A percentile compares a stretch with the other conserved stretches of the same genome.
These are phyloP conservation scores for Eucalyptus pauciflora DNA, from an alignment of 345 rosid genomes.

Conservation along the genomic window DNA sequence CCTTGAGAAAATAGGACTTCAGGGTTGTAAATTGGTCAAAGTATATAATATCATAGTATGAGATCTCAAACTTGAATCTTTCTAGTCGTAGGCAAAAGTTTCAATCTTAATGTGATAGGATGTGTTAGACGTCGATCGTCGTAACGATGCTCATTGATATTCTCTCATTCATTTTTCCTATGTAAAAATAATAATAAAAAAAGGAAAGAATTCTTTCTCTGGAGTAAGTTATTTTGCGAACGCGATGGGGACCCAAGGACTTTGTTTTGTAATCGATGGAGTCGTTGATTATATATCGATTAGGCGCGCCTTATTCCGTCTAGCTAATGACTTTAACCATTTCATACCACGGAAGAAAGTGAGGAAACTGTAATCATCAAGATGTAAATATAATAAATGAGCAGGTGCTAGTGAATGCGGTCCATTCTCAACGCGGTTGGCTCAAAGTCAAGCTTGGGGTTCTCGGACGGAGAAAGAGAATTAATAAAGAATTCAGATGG, in stretches of 20 bases:
- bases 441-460: background rate
- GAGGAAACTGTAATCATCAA: background rate
- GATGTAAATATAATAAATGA: background rate
- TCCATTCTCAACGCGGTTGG: background rate
- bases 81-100: background rate
- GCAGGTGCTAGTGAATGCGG: background rate
- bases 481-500: background rate
- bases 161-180: background rate
- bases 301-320: background rate
- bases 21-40: fast-evolving
- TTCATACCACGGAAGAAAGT: background rate
- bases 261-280: background rate
- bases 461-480: background rate
- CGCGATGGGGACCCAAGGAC: no score
- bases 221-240: background rate
- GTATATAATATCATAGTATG: background rate
- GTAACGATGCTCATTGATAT: no score
- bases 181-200: background rate
- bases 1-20: fast-evolving
- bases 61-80: background rate
- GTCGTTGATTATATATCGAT: background rate
- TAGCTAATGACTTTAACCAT: background rate
- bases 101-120: fast-evolving
- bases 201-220: background rate
- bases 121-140: no score